Percentiles rank a stretch among this genome's conserved stretches.
Conservation (phyloP, 2,329 filamentous ascomycete species). For the Aspergillus costaricaensis region DNA sequence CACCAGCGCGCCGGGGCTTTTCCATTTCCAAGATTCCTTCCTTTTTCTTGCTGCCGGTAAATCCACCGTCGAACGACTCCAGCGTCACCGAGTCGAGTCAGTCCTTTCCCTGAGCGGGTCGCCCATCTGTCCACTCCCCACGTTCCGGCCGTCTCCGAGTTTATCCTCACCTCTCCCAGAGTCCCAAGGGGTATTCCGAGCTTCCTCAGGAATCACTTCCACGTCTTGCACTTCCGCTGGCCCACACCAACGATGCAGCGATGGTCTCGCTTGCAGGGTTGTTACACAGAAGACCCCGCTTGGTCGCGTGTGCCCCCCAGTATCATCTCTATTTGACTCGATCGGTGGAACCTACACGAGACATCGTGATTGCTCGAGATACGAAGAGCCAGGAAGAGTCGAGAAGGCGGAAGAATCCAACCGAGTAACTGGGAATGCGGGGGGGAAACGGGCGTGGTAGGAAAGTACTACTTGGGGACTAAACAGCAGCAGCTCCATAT, state of each 20-base stretch:
- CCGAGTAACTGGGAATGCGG: background rate
- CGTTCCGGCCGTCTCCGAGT: background rate
- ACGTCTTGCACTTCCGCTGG: background rate
- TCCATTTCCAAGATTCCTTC: background rate
- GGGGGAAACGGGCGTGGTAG: background rate
- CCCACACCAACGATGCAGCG: background rate
- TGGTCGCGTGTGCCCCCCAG: background rate
- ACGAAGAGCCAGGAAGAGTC: background rate
- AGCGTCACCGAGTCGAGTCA: too few relatives aligned
- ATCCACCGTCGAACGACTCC: background rate
- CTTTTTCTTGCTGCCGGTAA: too few relatives aligned
- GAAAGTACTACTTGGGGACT: background rate
- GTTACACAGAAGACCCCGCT: conserved; percentile 1
- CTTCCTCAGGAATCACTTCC: background rate
- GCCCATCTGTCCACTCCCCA: background rate
- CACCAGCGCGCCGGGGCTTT: background rate
- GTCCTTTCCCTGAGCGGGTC: too few relatives aligned
- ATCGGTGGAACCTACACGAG: background rate
- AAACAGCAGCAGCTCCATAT: too few relatives aligned
- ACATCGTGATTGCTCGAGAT: background rate
- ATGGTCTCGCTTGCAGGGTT: background rate
- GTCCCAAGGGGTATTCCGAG: background rate
- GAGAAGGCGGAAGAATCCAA: background rate
- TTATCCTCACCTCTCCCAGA: background rate
- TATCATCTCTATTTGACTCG: background rate